phyloP scores from a whole-genome alignment of 768 basidiomycete genomes.

The Rhodosporidiobolus odoratus region DNA sequence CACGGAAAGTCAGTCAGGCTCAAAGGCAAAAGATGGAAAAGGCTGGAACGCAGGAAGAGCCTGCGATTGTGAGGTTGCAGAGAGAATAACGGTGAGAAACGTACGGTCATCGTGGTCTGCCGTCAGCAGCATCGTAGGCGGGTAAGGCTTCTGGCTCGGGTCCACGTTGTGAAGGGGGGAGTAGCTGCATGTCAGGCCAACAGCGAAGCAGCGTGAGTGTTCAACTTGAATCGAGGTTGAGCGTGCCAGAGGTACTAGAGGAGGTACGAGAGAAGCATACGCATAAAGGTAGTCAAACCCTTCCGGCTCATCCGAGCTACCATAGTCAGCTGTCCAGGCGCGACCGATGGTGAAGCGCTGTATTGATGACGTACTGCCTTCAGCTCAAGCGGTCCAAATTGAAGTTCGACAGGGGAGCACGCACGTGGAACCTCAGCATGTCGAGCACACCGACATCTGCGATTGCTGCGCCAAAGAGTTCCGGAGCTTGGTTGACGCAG shows the following conservation, averaged over 20 bases:
- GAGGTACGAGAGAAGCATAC: neutral
- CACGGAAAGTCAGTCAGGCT: neutral
- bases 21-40: too few species aligned
- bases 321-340: slow-evolving; percentile 75
- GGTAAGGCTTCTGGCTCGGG: slow-evolving; percentile 53
- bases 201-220: too few species aligned
- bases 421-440: slow-evolving; percentile 59
- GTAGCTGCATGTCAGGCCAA: slow-evolving; percentile 54
- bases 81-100: too few species aligned
- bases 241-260: neutral
- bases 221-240: too few species aligned
- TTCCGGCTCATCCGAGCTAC: slow-evolving; percentile 64
- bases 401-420: too few species aligned
- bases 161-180: slow-evolving; percentile 79
- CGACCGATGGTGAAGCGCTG: slow-evolving; percentile 70
- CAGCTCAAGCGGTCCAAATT: too few species aligned
- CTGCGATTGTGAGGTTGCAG: too few species aligned
- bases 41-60: neutral
- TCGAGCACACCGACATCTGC: slow-evolving; percentile 79
- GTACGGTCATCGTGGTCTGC: slow-evolving; percentile 39
- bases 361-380: too few species aligned
- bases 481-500: slow-evolving; percentile 72
- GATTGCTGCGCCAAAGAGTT: slow-evolving; percentile 69
- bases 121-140: slow-evolving; percentile 57
- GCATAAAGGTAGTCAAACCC: slow-evolving; percentile 78